These are phyloP conservation scores for Phytophthora ramorum DNA, from an alignment of 352 stramenopile species.

Conservation along the genomic window DNA sequence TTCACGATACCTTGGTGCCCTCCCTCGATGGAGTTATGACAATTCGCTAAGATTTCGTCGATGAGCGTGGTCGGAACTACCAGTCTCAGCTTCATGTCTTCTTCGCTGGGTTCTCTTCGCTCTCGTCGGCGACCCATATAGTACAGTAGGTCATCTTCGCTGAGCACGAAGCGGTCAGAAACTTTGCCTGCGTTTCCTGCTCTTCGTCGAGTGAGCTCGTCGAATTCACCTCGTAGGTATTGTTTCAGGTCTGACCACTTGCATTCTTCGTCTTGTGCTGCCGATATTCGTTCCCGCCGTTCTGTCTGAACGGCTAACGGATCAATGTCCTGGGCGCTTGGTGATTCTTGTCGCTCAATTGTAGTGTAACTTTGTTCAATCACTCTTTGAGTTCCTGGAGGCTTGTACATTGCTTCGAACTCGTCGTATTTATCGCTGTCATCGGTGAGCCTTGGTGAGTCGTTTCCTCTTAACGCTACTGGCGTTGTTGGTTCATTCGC, in stretches of 20 bases:
- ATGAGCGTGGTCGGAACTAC: constrained; percentile 13
- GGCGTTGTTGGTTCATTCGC: no score
- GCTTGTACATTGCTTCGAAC: neutral
- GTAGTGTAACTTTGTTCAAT: neutral
- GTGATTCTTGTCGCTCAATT: no score
- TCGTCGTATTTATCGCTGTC: no score
- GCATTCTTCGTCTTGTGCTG: constrained; percentile 7
- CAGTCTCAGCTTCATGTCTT: constrained; percentile 1
- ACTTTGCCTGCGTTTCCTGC: neutral
- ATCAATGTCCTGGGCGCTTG: neutral
- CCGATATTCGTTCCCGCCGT: neutral
- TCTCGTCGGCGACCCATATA: neutral
- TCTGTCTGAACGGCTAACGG: constrained; percentile 6
- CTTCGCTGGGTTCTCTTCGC: neutral
- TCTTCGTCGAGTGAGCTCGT: neutral
- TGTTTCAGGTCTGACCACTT: constrained; percentile 7
- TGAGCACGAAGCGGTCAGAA: constrained; percentile 6
- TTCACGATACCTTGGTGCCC: neutral
- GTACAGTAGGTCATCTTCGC: constrained; percentile 1
- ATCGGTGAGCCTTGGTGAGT: no score
- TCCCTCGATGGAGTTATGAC: constrained; percentile 8
- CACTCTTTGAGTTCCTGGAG: neutral
- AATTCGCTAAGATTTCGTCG: constrained; percentile 6
- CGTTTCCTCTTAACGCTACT: no score
- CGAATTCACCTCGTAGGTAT: neutral